These are phyloP conservation scores for Ophiosphaerella korrae DNA, from an alignment of 2,329 filamentous ascomycete species.

Conservation along the genomic window DNA sequence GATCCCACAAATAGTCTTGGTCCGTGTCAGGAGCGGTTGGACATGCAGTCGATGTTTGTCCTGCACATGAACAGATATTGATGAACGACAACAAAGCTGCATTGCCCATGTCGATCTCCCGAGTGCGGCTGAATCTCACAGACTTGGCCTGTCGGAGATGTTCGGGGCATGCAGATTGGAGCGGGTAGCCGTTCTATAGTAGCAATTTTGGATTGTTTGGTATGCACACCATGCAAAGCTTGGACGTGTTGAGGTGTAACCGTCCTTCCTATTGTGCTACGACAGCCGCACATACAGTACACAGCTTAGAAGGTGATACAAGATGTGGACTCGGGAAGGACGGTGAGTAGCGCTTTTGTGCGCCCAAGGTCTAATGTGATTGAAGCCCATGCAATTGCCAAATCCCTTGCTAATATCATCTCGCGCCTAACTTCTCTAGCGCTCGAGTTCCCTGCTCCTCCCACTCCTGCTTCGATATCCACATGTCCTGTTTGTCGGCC, in stretches of 20 bases:
- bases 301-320: slow-evolving; percentile 3
- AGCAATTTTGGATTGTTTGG: neutral
- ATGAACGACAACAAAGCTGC: slow-evolving; percentile 7
- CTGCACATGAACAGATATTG: neutral
- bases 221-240: neutral
- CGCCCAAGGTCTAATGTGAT: slow-evolving; percentile 10
- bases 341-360: slow-evolving; percentile 1
- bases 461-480: slow-evolving; percentile 98
- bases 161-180: slow-evolving; percentile 3
- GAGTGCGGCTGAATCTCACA: slow-evolving; percentile 11
- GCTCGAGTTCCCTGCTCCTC: slow-evolving; percentile 84
- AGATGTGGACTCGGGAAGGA: slow-evolving; percentile 4
- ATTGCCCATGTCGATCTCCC: slow-evolving; percentile 26
- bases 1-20: neutral
- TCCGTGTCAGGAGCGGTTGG: neutral
- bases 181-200: neutral
- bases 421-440: slow-evolving; percentile 89
- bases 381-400: slow-evolving; percentile 9
- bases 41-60: neutral
- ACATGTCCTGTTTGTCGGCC: slow-evolving; percentile 99
- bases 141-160: slow-evolving; percentile 12
- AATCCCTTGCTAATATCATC: slow-evolving; percentile 56
- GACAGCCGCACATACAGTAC: slow-evolving; percentile 1
- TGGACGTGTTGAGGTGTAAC: neutral
- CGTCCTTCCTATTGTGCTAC: neutral